Conservation (phyloP, 768 basidiomycete genomes). For the Kwoniella dendrophila region DNA sequence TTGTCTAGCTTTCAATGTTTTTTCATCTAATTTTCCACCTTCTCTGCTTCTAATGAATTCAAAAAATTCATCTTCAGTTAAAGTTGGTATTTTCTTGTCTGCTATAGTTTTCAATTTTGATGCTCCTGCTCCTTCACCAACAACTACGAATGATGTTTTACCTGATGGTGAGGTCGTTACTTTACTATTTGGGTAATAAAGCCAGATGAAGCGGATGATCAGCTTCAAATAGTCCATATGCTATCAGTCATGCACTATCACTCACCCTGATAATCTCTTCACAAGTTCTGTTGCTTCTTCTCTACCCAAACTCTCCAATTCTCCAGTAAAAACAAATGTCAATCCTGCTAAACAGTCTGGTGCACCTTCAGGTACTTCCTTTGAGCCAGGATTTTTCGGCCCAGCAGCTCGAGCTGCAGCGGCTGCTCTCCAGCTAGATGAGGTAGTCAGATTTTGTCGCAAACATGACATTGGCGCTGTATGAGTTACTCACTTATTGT, state of each 20-base stretch:
- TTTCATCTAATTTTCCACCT: constrained; percentile 68
- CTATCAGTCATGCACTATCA: constrained; percentile 19
- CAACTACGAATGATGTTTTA: constrained; percentile 83
- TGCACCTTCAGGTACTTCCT: constrained; percentile 71
- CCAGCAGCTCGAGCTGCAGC: constrained; percentile 37
- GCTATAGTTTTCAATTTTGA: constrained; percentile 84
- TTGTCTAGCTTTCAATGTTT: constrained; percentile 66
- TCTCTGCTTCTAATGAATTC: constrained; percentile 75
- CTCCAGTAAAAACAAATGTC: constrained; percentile 93
- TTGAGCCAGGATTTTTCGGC: constrained; percentile 61
- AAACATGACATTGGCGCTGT: too few species aligned
- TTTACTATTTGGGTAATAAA: constrained; percentile 62
- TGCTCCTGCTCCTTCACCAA: constrained; percentile 85
- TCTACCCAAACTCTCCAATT: constrained; percentile 79
- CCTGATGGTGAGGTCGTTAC: constrained; percentile 85
- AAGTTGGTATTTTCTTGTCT: constrained; percentile 72
- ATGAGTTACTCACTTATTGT: constrained; percentile 56
- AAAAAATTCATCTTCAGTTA: constrained; percentile 86
- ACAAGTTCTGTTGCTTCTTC: constrained; percentile 85
- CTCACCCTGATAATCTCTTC: constrained; percentile 90
- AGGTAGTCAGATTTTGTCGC: background rate
- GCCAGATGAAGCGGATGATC: background rate
- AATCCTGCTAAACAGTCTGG: constrained; percentile 79
- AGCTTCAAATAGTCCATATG: background rate
- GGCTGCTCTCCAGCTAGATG: constrained; percentile 50